Evolutionary conservation across 2,329 filamentous ascomycete species (phyloP), one percentile per base, ranked within the genome.

Genomic region (Aspergillus transmontanensis): DNA sequence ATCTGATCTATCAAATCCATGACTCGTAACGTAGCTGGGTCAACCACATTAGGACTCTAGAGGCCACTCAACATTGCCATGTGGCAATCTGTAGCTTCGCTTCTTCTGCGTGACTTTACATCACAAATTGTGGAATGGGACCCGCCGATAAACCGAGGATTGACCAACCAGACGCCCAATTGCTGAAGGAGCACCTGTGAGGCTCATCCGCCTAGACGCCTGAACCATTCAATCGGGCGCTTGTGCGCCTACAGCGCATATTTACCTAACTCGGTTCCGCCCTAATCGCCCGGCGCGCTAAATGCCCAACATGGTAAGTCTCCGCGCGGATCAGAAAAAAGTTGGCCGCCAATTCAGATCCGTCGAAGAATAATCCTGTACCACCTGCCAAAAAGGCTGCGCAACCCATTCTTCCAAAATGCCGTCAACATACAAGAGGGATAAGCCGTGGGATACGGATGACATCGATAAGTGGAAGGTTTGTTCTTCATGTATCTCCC

Each of bases 381-480:
- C 36, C 34, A 60, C 30, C 43, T 32, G 30, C 30, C 11, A 53
- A 21, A 54, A 39, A 43, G 21, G 2, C 14, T 36, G 57, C 16
- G 32, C 21, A 26, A 50, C 34, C 26, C 32, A 36, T 21, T 39
- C 28, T 36, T n/a, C 54, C 73, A 81, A 72, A 55, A 93, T 97
- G 93, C 93, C 93, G 66, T 95, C 92, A 34, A 96, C 90, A 68
- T 88, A 97, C 81, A 91, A 97, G 66, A 90, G 87, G 70, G 92
- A 96, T 3, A 97, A 97, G 79, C 91, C 93, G 60, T 96, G 94
- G 94, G 94, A 97, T 74, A 96, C 94, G 61, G 94, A 96, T 66
- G 95, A 97, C 74, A 92, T 98, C 68, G 94, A 98, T 81, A 96
- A 97, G 79, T 98, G 93, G 93, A 94, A 93, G 84, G 89, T 89